Conservation (phyloP, 345 rosid genomes). For the Sapria himalayana region DNA sequence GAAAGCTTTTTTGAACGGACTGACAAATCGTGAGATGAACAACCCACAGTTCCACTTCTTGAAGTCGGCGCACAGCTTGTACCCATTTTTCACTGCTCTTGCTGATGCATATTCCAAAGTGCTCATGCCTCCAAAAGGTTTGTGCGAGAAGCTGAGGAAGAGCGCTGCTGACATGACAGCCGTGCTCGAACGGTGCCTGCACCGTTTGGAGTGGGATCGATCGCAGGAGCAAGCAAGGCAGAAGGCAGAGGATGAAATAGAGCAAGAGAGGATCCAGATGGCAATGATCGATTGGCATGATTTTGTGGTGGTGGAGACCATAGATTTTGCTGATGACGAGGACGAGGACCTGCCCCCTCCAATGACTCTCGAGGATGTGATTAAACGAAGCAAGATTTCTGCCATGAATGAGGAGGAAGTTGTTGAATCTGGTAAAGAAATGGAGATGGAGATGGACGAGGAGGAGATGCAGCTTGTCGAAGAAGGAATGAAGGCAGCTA, state of each 20-base stretch:
- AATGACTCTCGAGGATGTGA: slow-evolving; percentile 72
- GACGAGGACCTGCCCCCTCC: slow-evolving; percentile 71
- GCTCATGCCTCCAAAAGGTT: slow-evolving; percentile 54
- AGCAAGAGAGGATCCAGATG: slow-evolving; percentile 75
- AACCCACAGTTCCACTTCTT: slow-evolving; percentile 65
- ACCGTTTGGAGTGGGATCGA: slow-evolving; percentile 73
- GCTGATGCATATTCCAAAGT: slow-evolving; percentile 72
- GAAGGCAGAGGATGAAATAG: slow-evolving; percentile 71
- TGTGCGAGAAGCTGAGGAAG: slow-evolving; percentile 40
- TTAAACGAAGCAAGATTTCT: slow-evolving; percentile 61
- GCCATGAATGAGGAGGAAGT: slow-evolving; percentile 43
- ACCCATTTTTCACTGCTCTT: slow-evolving; percentile 45
- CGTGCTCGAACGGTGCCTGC: slow-evolving; percentile 61
- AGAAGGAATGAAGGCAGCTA: slow-evolving; percentile 68
- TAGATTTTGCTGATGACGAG: slow-evolving; percentile 84
- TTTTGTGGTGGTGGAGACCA: slow-evolving; percentile 61
- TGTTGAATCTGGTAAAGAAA: slow-evolving; percentile 68
- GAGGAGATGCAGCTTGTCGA: slow-evolving; percentile 81
- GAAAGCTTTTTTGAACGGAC: slow-evolving; percentile 41
- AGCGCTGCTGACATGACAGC: slow-evolving; percentile 48
- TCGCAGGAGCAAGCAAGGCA: slow-evolving; percentile 73
- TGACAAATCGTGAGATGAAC: slow-evolving; percentile 51
- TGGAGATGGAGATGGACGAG: slow-evolving; percentile 91
- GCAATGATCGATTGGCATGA: slow-evolving; percentile 94
- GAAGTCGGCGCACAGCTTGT: slow-evolving; percentile 87